Percentiles rank a stretch among this genome's conserved stretches.
These are phyloP conservation scores for Hydnomerulius pinastri DNA, from an alignment of 768 basidiomycete genomes.

Conservation along the genomic window DNA sequence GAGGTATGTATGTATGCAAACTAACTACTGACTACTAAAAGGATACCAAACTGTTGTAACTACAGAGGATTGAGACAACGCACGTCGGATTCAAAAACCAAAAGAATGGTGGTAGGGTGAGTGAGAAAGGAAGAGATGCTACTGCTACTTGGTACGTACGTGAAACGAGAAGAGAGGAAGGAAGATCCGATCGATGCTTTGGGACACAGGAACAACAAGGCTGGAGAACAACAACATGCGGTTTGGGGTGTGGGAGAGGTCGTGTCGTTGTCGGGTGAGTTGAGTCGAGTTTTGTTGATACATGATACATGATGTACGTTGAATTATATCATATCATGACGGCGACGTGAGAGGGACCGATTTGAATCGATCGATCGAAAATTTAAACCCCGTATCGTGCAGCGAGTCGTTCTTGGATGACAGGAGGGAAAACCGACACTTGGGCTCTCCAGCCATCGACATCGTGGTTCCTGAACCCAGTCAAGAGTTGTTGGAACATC, in stretches of 20 bases:
- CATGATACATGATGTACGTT: conserved; percentile 13
- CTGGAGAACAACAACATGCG: conserved; percentile 10
- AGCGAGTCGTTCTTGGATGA: conserved; percentile 84
- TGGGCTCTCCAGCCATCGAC: conserved; percentile 85
- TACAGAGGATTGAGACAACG: conserved; percentile 29
- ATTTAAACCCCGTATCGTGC: conserved; percentile 87
- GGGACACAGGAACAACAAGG: conserved; percentile 25
- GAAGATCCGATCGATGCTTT: conserved; percentile 25
- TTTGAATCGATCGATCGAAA: conserved; percentile 3
- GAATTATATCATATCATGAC: conserved; percentile 19
- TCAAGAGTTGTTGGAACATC: conserved; percentile 91
- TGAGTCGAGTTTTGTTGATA: conserved; percentile 11
- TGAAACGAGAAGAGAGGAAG: conserved; percentile 5
- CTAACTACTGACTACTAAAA: conserved; percentile 38
- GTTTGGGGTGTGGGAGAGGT: conserved; percentile 8
- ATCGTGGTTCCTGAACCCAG: conserved; percentile 88
- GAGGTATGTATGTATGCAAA: conserved; percentile 15
- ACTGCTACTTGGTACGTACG: conserved; percentile 27
- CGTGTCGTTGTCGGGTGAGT: conserved; percentile 2
- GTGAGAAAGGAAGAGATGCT: conserved; percentile 17
- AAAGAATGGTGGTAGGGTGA: conserved; percentile 2
- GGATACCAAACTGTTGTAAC: conserved; percentile 32
- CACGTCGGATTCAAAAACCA: conserved; percentile 11
- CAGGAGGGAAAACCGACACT: conserved; percentile 80
- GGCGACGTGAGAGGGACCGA: not conserved